Base-by-base conservation (phyloP, 2,329 filamentous ascomycete genomes). In the Phoma herbarum region DNA sequence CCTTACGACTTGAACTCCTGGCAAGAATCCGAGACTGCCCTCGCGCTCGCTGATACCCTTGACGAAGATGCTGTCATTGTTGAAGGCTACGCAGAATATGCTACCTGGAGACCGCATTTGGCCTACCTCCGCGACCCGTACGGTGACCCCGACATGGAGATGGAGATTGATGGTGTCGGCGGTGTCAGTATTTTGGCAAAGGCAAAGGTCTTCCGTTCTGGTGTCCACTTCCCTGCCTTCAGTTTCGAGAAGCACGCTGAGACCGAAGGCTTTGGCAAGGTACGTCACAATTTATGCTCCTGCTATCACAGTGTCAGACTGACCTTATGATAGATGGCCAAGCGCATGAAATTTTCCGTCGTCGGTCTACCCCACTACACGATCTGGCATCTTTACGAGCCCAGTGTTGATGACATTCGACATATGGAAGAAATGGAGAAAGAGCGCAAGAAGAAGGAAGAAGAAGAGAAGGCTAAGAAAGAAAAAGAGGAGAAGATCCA, bases 401-500 rank as follows among this genome's bases (percentile, higher is more conserved):
- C 95, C n/a, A 97, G 92, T 71, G 91, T 97, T 16, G 95, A 99
- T 72, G 95, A 99, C 72, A 91, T 98, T 63, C 89, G 91, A 59
- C 95, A 98, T 73, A 99, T 99, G 95, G 94, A 93, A 86, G 93
- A 97, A 79, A 97, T 98, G 94, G 94, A 98, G 74, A 84, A 88
- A 64, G 93, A 98, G 75, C 88, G 90, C 54, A 84, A 91, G 63
- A 88, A 87, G 25, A 90, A 88, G 46, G 94, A 97, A 76, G 85
- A 87, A 28, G 92, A 95, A 76, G 92, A 96, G 73, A 85, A 86
- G 66, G 87, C 89, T 61, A 88, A 89, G 72, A 85, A 86, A 23
- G 89, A 92, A 60, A 86, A 88, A 55, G 82, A 88, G 66, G 88
- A 92, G 73, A 92, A 92, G 79, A 87, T 95, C 60, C 90, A 94